Evolutionary conservation across 2,329 filamentous ascomycete genomes (phyloP).

Genomic region (Phoma sp.): DNA sequence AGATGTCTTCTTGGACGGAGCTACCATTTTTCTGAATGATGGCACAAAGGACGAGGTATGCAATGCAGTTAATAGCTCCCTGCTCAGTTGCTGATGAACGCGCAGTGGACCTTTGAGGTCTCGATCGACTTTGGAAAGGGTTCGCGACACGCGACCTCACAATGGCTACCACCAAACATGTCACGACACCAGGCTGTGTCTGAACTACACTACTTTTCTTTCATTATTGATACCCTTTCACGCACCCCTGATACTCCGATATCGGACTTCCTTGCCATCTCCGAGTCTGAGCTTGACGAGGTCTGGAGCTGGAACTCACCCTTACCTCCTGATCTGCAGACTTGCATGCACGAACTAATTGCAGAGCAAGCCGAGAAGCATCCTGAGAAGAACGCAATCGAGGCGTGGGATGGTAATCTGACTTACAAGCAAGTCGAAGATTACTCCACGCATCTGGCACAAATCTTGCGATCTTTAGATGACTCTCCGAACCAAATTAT

Average conservation of each 20-base stretch:
- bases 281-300: constrained; percentile 50
- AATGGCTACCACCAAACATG: constrained; percentile 52
- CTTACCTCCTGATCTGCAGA: constrained; percentile 52
- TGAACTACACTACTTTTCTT: constrained; percentile 52
- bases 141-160: constrained; percentile 47
- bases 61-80: background rate
- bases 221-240: constrained; percentile 47
- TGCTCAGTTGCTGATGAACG: background rate
- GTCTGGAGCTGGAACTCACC: constrained; percentile 58
- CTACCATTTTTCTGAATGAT: constrained; percentile 36
- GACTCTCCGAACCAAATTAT: constrained; percentile 42
- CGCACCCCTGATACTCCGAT: constrained; percentile 21
- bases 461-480: constrained; percentile 32
- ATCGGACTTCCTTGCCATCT: constrained; percentile 26
- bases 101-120: constrained; percentile 41
- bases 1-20: constrained; percentile 13
- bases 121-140: constrained; percentile 32
- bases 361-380: constrained; percentile 45
- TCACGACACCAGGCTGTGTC: constrained; percentile 52
- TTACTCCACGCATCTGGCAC: constrained; percentile 40
- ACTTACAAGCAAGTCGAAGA: constrained; percentile 46
- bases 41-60: constrained; percentile 39
- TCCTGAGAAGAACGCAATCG: constrained; percentile 48
- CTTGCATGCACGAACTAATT: constrained; percentile 58
- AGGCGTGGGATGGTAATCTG: constrained; percentile 47